Evolutionary conservation across 495 filamentous ascomycete genomes (phyloP).

Genomic region (Trichocladium antarcticum): DNA sequence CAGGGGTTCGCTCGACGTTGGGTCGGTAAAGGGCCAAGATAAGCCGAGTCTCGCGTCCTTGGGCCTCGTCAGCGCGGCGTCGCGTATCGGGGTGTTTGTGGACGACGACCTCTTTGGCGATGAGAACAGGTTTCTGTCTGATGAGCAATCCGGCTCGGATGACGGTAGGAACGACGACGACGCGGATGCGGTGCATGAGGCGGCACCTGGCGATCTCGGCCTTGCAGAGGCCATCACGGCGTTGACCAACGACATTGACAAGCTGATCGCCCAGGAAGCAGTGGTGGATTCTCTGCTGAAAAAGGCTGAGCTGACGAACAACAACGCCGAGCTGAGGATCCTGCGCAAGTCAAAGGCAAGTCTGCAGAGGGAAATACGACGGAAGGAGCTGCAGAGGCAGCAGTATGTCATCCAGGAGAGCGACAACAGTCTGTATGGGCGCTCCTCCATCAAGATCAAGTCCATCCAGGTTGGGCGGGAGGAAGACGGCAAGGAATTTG

Average conservation of each 20-base stretch:
- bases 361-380: conserved; percentile 77
- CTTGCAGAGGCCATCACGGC: conserved; percentile 83
- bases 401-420: conserved; percentile 97
- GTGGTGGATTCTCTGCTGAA: conserved; percentile 83
- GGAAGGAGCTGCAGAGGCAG: conserved; percentile 91
- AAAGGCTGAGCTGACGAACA: conserved; percentile 95
- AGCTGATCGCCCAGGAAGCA: conserved; percentile 73
- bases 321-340: conserved; percentile 84
- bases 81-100: conserved; percentile 75
- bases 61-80: conserved; percentile 71
- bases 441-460: conserved; percentile 78
- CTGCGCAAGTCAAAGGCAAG: conserved; percentile 89
- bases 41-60: conserved; percentile 84
- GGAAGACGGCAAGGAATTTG: conserved; percentile 87
- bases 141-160: conserved; percentile 69
- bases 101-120: conserved; percentile 91
- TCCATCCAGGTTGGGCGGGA: conserved; percentile 85
- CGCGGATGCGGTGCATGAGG: conserved; percentile 84
- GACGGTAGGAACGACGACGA: conserved; percentile 48
- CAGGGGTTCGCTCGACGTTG: conserved; percentile 48
- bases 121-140: conserved; percentile 73
- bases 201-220: conserved; percentile 89
- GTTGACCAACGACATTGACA: conserved; percentile 79
- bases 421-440: conserved; percentile 92
- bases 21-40: conserved; percentile 42